Evolutionary conservation across 176 grass and related monocot species (phyloP).

Genomic region (Dactylis glomerata): DNA sequence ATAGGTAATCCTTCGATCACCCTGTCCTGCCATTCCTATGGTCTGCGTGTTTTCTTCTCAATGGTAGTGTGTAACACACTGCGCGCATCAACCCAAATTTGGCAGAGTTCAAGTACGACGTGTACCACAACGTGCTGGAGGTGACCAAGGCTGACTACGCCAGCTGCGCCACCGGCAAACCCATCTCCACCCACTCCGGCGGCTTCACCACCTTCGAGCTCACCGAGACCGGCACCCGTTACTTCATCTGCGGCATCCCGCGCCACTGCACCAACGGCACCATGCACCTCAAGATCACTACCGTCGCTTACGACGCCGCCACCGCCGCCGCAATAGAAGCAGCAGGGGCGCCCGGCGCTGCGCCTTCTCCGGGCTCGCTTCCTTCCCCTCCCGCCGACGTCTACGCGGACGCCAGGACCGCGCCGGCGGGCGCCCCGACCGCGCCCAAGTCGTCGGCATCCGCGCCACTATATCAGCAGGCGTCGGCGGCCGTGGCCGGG

Average conservation of each 20-base stretch:
- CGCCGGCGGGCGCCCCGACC: conserved; percentile 12
- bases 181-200: conserved; percentile 38
- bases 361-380: neutral
- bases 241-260: conserved; percentile 84
- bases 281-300: conserved; percentile 60
- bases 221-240: conserved; percentile 41
- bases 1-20: conserved; percentile 35
- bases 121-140: conserved; percentile 70
- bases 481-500: conserved; percentile 19
- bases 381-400: conserved; percentile 13
- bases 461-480: neutral
- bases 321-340: neutral
- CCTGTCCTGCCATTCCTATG: neutral
- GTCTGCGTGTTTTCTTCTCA: neutral
- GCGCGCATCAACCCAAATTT: neutral
- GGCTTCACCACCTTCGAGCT: conserved; percentile 50
- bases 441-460: neutral
- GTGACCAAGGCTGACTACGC: conserved; percentile 44
- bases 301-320: conserved; percentile 25
- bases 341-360: neutral
- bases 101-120: conserved; percentile 53
- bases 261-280: conserved; percentile 62
- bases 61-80: neutral
- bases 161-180: conserved; percentile 30
- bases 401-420: neutral